Percentiles rank a stretch among this genome's conserved stretches.
These are phyloP conservation scores for Rhynchospora breviuscula DNA, from an alignment of 176 grass and related monocot species.

Conservation along the genomic window DNA sequence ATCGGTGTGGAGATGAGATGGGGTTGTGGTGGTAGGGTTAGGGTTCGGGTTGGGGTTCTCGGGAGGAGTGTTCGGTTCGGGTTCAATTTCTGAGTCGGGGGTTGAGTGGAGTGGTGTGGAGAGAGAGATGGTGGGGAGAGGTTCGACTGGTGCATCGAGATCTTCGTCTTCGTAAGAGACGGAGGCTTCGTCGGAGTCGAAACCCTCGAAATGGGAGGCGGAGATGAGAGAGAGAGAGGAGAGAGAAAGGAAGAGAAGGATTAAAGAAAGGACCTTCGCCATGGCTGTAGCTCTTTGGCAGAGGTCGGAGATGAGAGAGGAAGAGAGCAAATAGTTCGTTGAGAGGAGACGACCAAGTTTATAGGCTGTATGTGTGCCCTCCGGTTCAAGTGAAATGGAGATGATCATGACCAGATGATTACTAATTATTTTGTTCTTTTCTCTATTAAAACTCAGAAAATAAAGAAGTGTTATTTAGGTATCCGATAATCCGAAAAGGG, in stretches of 20 bases:
- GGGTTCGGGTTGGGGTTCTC: conserved; percentile 5
- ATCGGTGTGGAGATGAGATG: conserved; percentile 30
- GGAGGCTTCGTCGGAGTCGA: conserved; percentile 67
- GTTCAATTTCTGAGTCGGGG: conserved; percentile 21
- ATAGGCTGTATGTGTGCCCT: background rate
- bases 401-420: no score
- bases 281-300: conserved; percentile 23
- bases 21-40: conserved; percentile 14
- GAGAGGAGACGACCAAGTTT: background rate
- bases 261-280: conserved; percentile 45
- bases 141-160: conserved; percentile 29
- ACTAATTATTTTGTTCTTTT: no score
- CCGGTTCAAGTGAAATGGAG: no score
- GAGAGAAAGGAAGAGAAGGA: conserved; percentile 46
- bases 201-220: conserved; percentile 81
- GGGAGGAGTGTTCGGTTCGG: conserved; percentile 33
- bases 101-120: conserved; percentile 32
- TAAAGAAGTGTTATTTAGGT: no score
- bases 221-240: conserved; percentile 37
- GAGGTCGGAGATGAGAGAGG: background rate
- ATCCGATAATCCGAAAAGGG: no score
- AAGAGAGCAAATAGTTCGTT: background rate
- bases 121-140: conserved; percentile 21
- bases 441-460: no score
- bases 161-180: conserved; percentile 36